These are phyloP conservation scores for Globisporangium paddicum DNA, from an alignment of 352 stramenopile genomes.

Conservation along the genomic window DNA sequence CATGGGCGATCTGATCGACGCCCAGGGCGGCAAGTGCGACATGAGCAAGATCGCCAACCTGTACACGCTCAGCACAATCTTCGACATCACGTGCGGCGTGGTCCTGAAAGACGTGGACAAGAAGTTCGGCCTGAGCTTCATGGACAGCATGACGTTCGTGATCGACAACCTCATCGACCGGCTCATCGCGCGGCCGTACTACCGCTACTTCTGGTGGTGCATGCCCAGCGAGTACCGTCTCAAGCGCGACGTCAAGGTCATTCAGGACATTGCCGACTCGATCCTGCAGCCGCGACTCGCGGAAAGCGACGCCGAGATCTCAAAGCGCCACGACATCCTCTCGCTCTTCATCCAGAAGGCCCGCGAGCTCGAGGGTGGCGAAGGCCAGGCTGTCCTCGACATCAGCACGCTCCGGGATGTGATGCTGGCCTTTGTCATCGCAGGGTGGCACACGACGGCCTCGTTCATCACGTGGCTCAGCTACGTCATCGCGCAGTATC, in stretches of 20 bases:
- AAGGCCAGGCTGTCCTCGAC: conserved; percentile 5
- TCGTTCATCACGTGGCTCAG: conserved; percentile 4
- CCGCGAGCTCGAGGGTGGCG: conserved; percentile 12
- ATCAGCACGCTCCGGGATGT: no score
- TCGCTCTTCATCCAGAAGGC: conserved; percentile 54
- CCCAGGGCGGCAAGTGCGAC: conserved; percentile 19
- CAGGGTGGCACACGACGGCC: neutral
- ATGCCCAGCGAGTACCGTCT: conserved; percentile 57
- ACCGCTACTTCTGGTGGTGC: conserved; percentile 48
- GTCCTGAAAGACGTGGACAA: conserved; percentile 52
- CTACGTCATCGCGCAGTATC: conserved; percentile 52
- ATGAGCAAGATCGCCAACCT: conserved; percentile 40
- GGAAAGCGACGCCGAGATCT: conserved; percentile 23
- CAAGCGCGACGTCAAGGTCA: conserved; percentile 15
- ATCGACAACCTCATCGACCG: no score
- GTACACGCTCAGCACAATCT: conserved; percentile 53
- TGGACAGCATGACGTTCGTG: no score
- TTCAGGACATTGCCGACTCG: conserved; percentile 30
- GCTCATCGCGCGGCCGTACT: conserved; percentile 58
- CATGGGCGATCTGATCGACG: conserved; percentile 14
- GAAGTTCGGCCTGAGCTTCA: conserved; percentile 36
- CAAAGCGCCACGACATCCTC: conserved; percentile 47
- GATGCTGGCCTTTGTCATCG: conserved; percentile 66
- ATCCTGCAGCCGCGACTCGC: conserved; percentile 29
- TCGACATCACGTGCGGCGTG: conserved; percentile 54